These are phyloP conservation scores for Prunus mongolica DNA, from an alignment of 306 rosid species.

Conservation along the genomic window DNA sequence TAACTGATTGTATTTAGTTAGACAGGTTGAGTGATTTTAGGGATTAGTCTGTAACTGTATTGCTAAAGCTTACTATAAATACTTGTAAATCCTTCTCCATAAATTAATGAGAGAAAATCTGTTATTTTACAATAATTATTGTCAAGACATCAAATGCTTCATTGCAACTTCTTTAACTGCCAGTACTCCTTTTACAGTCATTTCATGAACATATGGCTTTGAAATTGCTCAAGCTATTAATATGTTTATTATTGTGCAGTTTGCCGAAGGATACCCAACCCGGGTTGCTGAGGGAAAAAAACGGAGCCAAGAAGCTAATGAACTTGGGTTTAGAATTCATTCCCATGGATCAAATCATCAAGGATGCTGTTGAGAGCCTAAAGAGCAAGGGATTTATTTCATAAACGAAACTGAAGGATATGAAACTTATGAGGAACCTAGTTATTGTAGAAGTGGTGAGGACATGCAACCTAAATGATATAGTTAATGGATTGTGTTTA, in stretches of 20 bases:
- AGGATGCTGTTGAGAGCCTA: constrained; percentile 77
- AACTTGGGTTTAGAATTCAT: constrained; percentile 72
- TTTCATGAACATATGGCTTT: background rate
- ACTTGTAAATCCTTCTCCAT: too few relatives aligned
- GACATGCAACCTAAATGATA: background rate
- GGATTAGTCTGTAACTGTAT: too few relatives aligned
- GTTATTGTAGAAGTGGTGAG: background rate
- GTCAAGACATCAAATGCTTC: too few relatives aligned
- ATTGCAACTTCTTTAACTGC: too few relatives aligned
- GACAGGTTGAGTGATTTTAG: too few relatives aligned
- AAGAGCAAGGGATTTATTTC: constrained; percentile 68
- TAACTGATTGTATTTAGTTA: too few relatives aligned
- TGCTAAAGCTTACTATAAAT: too few relatives aligned
- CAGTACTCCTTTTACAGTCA: too few relatives aligned
- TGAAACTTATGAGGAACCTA: background rate
- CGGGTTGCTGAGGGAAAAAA: constrained; percentile 64
- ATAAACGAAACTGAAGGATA: constrained; percentile 17
- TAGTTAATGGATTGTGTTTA: background rate
- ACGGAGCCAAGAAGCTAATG: constrained; percentile 59
- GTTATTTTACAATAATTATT: too few relatives aligned
- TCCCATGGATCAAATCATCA: constrained; percentile 81
- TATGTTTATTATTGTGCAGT: constrained; percentile 24
- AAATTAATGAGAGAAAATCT: too few relatives aligned
- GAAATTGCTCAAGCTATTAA: constrained; percentile 11
- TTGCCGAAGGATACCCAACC: constrained; percentile 70